A percentile compares a stretch with the other conserved stretches of the same genome.
Conservation (phyloP, 345 rosid genomes). For the Camelina sativa region DNA sequence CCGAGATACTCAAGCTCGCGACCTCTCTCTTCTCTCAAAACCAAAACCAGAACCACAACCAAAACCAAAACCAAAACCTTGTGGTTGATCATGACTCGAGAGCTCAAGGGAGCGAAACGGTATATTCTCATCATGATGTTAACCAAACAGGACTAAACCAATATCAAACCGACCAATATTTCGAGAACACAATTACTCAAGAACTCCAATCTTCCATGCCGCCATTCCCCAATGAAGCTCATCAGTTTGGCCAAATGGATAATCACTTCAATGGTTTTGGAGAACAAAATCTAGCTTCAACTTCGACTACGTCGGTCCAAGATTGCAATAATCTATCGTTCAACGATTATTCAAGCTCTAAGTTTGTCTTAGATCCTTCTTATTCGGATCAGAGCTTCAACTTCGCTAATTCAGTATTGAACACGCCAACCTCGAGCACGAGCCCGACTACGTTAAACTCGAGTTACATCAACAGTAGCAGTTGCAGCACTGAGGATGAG, state of each 20-base stretch:
- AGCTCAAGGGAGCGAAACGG: constrained; percentile 8
- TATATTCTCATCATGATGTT: constrained; percentile 24
- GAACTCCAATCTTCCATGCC: constrained; percentile 47
- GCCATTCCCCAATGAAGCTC: constrained; percentile 43
- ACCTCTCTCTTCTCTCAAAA: constrained; percentile 40
- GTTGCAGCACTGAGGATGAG: constrained; percentile 71
- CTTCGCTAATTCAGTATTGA: constrained; percentile 57
- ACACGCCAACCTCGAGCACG: constrained; percentile 75
- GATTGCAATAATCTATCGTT: constrained; percentile 45
- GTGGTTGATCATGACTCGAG: constrained; percentile 6
- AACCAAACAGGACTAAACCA: constrained; percentile 30
- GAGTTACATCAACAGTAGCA: constrained; percentile 52
- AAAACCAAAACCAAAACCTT: constrained; percentile 35
- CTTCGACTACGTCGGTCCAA: constrained; percentile 34
- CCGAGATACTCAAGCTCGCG: constrained; percentile 47
- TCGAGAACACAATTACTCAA: constrained; percentile 42
- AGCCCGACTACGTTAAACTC: constrained; percentile 70
- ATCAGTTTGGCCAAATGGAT: constrained; percentile 31
- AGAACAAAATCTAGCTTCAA: constrained; percentile 38
- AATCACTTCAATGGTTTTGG: constrained; percentile 30
- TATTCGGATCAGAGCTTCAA: constrained; percentile 47
- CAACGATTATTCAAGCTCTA: constrained; percentile 39
- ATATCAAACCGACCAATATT: constrained; percentile 37
- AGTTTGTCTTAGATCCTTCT: constrained; percentile 48
- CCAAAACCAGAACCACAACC: constrained; percentile 37